A percentile compares a stretch with the other conserved stretches of the same genome.
Conservation (phyloP, 2,329 filamentous ascomycete genomes). For the Botryosphaeria dothidea region DNA sequence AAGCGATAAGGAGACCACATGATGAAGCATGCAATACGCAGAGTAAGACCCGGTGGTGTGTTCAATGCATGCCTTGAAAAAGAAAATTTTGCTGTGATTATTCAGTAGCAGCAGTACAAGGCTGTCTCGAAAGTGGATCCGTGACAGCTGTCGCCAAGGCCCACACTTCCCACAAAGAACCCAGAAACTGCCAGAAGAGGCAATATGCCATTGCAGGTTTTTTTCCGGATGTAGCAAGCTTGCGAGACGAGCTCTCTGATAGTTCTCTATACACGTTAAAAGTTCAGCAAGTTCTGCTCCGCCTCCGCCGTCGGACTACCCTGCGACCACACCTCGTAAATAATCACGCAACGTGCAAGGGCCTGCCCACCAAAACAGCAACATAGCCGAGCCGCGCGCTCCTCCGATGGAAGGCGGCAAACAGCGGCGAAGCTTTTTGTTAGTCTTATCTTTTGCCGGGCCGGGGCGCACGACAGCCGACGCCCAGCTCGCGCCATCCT, state of each 20-base stretch:
- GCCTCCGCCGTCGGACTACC: neutral
- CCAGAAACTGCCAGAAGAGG: neutral
- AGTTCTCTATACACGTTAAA: no score
- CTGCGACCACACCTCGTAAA: neutral
- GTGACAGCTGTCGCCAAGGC: neutral
- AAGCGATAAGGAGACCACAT: neutral
- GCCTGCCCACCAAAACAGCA: neutral
- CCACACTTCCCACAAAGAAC: neutral
- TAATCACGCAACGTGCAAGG: neutral
- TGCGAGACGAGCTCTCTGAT: neutral
- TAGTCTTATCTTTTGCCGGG: conserved; percentile 9
- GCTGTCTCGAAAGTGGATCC: neutral
- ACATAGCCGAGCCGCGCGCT: neutral
- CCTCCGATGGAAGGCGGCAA: neutral
- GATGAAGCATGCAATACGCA: neutral
- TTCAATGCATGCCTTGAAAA: neutral
- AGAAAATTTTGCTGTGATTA: no score
- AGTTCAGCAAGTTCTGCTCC: neutral
- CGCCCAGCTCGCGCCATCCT: neutral
- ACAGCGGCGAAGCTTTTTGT: neutral
- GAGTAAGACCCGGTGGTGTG: neutral
- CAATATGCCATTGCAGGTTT: neutral
- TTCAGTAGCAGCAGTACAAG: no score
- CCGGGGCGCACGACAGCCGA: conserved; percentile 11
- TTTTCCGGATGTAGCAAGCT: neutral